Evolutionary conservation across 306 rosid genomes (phyloP), one percentile per base, ranked within the genome.

Genomic region (Begonia loranthoides): DNA sequence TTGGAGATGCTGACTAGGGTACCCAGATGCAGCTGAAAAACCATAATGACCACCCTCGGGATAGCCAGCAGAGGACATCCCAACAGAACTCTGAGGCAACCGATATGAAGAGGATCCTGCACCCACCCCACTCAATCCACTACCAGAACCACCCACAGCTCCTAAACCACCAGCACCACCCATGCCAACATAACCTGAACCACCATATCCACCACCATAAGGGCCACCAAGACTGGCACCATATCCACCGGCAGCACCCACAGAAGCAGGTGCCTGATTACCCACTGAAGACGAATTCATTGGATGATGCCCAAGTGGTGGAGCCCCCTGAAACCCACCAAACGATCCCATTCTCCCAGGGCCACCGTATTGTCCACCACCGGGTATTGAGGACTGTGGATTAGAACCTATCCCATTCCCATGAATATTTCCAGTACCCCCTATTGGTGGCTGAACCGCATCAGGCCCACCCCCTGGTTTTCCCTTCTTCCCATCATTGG

Each of bases 401-500:
- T 50, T 66, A 66, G 58, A 4, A 4, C 66, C 75, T 72, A 68
- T 64, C 4, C 72, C 69, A 14, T 72, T 73, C 12, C 73, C 75
- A 13, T 69, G 66, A 4, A 61, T 49, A 38, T 72, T 62, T 52
- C 73, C 77, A 2, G 72, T 78, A 52, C 50, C 87, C 24, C 84
- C 80, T 12, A 51, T 56, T 13, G 62, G 68, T 13, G 74, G 75
- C 60, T 66, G 87, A 13, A 56, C 62, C 9, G 74, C 88, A 14
- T 84, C 93, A 21, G 38, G 19, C 49, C 64, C 64, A 5, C 38
- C 49, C 7, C 48, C 64, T 3, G 81, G 80, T 63, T 78, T 82
- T 36, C 82, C 81, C 62, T 83, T 93, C 73, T 86, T 90, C 60
- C 87, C 92, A 17, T 92, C 99, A 0, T 76, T 79, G 6, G 99